Base-by-base conservation (phyloP, 202 grass and related monocot genomes). In the Schoenoplectus tabernaemontani region DNA sequence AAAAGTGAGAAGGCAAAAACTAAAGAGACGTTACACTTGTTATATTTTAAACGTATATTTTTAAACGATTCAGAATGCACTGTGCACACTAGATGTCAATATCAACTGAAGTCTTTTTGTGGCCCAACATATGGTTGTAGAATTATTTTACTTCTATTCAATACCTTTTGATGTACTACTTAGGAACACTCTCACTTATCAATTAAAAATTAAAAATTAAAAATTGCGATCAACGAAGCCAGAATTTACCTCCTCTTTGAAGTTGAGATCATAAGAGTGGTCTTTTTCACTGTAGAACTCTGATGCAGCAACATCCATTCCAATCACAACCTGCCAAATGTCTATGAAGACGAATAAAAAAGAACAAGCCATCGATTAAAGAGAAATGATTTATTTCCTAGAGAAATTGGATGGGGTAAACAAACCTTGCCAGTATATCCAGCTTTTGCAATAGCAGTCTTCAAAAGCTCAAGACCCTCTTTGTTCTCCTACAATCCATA, bases 231-330 rank as follows among this genome's bases (percentile, higher is more conserved):
- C 28, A 28, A 75, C 12, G 9, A 64, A 86, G 39, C 22, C 78
- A 59, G 42, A 57, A 19, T 19, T 19, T 62, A 97, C 93, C 77
- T 97, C 91, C 39, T 93, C 91, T 83, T 97, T 97, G 78, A 97
- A 97, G 74, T 97, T 93, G 23, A 97, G 91, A 64, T 97, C 93
- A 80, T 97, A 97, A n/a, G 93, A 91, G 70, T 90, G 78, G 63
- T 91, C 93, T 82, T 97, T 97, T 17, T 97, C 93, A 73, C 43
- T 87, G 58, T 90, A 97, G 82, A 97, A 97, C 60, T 97, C 93
- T 28, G 93, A 97, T 82, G 93, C 93, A 75, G 93, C 93, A 84
- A 97, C 93, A 74, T 97, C 93, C 93, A 97, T 97, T 80, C 93
- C 93, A 80, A 97, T 97, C 59, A 97, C 91, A 9, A 76, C 65